Evolutionary conservation across 164 flowering plant genomes (phyloP), one percentile per base, ranked within the genome.

Genomic region (Vitis cinerea): DNA sequence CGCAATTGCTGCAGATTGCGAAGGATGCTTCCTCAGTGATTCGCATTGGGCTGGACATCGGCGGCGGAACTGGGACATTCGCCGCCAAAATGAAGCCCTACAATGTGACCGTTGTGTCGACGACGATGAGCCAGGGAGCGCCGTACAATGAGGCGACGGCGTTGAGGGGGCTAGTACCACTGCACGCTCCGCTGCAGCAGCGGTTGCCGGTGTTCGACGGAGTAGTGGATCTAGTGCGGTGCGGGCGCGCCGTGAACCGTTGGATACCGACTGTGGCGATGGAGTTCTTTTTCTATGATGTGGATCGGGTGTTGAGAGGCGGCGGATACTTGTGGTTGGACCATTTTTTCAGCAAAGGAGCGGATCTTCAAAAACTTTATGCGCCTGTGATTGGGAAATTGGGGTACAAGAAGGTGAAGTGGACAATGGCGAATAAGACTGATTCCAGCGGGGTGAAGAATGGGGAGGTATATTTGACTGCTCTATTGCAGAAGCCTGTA

Each of bases 121-220:
- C 99, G 2, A 91, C 97, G 0, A 88, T 95, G 97, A 89, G 88
- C 66, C 69, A 88, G 3, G 92, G 87, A 4, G 93, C 85, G 1
- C 96, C 94, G 4, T 83, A 83, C 67, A 93, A 67, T 69, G 98
- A 95, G 80, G 88, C 76, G 1, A 86, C 74, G 69, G 97, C 99
- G 1, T n/a, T 85, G 61, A 74, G 98, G 68, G 99, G 98, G 1
- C 57, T 91, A 59, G 81, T 93, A 62, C 93, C 98, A 0, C 64
- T 95, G 17, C 99, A 95, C 75, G 84, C 79, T 65, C 97, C 99
- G 11, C 67, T 95, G 74, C 98, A 95, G 86, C 99, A 93, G 89
- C 72, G 99, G 75, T 61, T 95, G 65, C 98, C 98, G 8, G 76
- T 93, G 55, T 91, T 91, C 49, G 98, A 95, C 62, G 97, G 96